Percentiles rank a stretch among this genome's conserved stretches.
phyloP scores from a whole-genome alignment of 2,329 filamentous ascomycete species.

The Trichoderma harzianum region DNA sequence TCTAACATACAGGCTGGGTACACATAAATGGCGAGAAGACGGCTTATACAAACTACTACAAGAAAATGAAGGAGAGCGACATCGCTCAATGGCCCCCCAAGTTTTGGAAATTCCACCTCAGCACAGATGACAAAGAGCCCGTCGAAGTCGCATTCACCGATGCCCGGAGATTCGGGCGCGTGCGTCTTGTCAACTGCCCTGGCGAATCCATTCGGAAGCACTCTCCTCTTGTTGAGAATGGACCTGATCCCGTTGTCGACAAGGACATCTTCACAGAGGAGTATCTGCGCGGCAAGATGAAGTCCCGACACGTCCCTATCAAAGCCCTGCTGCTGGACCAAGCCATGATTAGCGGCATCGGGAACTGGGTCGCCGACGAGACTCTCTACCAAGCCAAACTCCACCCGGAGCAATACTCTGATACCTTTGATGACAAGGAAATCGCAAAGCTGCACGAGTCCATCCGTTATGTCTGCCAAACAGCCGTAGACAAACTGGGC shows the following conservation, averaged over 20 bases:
- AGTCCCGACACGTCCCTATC: slow-evolving; percentile 75
- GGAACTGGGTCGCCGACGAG: slow-evolving; percentile 97
- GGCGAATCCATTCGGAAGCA: slow-evolving; percentile 71
- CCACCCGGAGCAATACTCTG: slow-evolving; percentile 90
- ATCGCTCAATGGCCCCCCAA: slow-evolving; percentile 77
- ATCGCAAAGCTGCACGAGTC: slow-evolving; percentile 68
- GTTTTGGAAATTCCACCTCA: slow-evolving; percentile 81
- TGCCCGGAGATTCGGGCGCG: slow-evolving; percentile 70
- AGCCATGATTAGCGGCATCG: slow-evolving; percentile 82
- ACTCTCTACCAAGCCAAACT: slow-evolving; percentile 84
- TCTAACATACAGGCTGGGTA: slow-evolving; percentile 62
- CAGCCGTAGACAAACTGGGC: slow-evolving; percentile 72
- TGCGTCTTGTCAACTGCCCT: slow-evolving; percentile 78
- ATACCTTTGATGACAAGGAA: slow-evolving; percentile 71
- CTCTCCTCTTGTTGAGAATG: slow-evolving; percentile 83
- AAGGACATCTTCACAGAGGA: slow-evolving; percentile 70
- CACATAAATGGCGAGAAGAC: slow-evolving; percentile 78
- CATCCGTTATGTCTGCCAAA: slow-evolving; percentile 75
- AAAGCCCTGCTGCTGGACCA: slow-evolving; percentile 90
- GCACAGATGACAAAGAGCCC: slow-evolving; percentile 53
- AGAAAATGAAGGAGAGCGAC: slow-evolving; percentile 60
- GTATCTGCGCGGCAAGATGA: slow-evolving; percentile 70
- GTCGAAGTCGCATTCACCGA: slow-evolving; percentile 79
- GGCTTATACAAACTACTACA: slow-evolving; percentile 79
- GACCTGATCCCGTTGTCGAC: slow-evolving; percentile 87